These are phyloP conservation scores for Cladosporium sp. DNA, from an alignment of 2,329 filamentous ascomycete genomes.

Conservation along the genomic window DNA sequence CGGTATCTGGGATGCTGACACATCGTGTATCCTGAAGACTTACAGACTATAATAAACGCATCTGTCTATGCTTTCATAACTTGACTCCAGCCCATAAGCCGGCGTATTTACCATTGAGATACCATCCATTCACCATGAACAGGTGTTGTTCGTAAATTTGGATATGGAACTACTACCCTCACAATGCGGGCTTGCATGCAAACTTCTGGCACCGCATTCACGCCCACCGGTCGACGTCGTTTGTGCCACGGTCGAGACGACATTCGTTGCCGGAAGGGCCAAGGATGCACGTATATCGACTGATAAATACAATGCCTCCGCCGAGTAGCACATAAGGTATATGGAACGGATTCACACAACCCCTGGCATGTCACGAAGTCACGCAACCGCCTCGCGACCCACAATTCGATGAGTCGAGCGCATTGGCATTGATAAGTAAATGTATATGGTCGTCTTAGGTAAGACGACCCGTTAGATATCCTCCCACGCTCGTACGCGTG, in stretches of 20 bases:
- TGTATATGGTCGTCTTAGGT: not conserved
- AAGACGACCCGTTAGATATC: not conserved
- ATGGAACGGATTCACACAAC: not conserved
- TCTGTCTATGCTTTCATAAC: not conserved
- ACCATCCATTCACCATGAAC: not conserved
- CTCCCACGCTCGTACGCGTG: not conserved
- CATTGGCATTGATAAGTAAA: not conserved
- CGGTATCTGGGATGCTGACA: not conserved
- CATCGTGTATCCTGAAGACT: not conserved
- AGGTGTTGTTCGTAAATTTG: too few relatives aligned
- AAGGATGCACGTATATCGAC: too few relatives aligned
- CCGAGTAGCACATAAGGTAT: not conserved
- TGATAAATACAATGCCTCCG: too few relatives aligned
- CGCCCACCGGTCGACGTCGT: not conserved
- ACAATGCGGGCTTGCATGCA: not conserved
- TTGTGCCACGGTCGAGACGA: too few relatives aligned
- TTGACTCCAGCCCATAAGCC: not conserved
- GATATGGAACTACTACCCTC: too few relatives aligned
- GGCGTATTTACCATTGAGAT: not conserved
- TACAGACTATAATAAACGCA: too few relatives aligned
- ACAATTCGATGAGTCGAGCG: not conserved
- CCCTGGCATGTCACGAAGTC: not conserved
- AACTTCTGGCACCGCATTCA: not conserved
- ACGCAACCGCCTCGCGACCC: not conserved
- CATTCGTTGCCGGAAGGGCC: too few relatives aligned